A percentile compares a stretch with the other conserved stretches of the same genome.
Evolutionary conservation across 2,329 filamentous ascomycete genomes (phyloP).

Genomic region (Ophiostoma montium): DNA sequence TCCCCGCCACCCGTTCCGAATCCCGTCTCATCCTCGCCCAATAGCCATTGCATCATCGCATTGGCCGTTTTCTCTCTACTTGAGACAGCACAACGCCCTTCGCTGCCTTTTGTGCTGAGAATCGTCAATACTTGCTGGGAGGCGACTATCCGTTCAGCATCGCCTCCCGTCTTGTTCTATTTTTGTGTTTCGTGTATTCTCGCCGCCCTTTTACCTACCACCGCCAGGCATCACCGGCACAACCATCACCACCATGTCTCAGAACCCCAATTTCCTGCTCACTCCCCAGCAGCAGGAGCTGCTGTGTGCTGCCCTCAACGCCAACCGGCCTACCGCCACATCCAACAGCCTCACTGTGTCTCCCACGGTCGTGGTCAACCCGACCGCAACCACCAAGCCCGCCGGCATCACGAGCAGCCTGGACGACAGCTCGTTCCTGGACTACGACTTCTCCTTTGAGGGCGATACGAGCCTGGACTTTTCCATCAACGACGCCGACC

Average conservation of each 20-base stretch:
- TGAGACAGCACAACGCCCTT: neutral
- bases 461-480: slow-evolving; percentile 64
- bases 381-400: slow-evolving; percentile 27
- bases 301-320: slow-evolving; percentile 61
- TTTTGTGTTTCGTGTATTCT: neutral
- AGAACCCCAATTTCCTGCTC: slow-evolving; percentile 46
- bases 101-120: neutral
- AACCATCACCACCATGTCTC: slow-evolving; percentile 30
- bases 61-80: neutral
- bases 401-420: slow-evolving; percentile 33
- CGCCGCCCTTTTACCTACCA: neutral
- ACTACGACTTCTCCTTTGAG: slow-evolving; percentile 69
- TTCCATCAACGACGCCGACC: slow-evolving; percentile 39
- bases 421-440: slow-evolving; percentile 69
- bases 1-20: neutral
- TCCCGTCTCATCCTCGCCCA: neutral
- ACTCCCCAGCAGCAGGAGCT: slow-evolving; percentile 65
- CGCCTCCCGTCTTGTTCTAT: slow-evolving; percentile 3
- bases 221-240: neutral
- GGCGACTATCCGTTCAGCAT: slow-evolving; percentile 4
- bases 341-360: slow-evolving; percentile 30
- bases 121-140: slow-evolving; percentile 5
- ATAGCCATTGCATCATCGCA: neutral
- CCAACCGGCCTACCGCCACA: slow-evolving; percentile 39
- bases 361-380: slow-evolving; percentile 33